A percentile compares a stretch with the other conserved stretches of the same genome.
Evolutionary conservation across 106 monocot species (phyloP).

Genomic region (Acorus gramineus): DNA sequence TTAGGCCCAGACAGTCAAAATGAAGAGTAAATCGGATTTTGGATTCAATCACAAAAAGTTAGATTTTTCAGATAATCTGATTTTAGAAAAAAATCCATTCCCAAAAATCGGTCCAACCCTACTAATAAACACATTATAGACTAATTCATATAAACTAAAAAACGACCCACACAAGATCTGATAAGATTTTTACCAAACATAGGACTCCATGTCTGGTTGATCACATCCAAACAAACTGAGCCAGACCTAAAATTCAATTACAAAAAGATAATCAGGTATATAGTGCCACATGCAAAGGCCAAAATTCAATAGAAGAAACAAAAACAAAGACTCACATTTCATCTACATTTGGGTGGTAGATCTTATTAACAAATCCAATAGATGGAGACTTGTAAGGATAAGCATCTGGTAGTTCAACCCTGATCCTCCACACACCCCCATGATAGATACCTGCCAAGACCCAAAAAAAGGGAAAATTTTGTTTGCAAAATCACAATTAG

Average conservation of each 20-base stretch:
- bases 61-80: too few species aligned
- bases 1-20: too few species aligned
- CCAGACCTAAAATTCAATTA: conserved; percentile 45
- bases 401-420: conserved; percentile 65
- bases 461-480: too few species aligned
- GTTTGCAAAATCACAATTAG: too few species aligned
- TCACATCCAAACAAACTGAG: conserved; percentile 86
- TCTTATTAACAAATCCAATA: conserved; percentile 63
- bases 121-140: too few species aligned
- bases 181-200: conserved; percentile 54
- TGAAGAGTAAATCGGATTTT: too few species aligned
- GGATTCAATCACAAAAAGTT: too few species aligned
- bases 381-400: conserved; percentile 89
- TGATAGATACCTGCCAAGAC: conserved; percentile 49
- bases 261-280: conserved; percentile 3
- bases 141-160: too few species aligned
- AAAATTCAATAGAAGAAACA: background rate
- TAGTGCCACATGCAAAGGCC: background rate
- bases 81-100: too few species aligned
- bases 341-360: conserved; percentile 82
- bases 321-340: conserved; percentile 39
- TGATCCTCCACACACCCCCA: conserved; percentile 70
- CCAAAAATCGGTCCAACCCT: too few species aligned
- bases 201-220: conserved; percentile 86
- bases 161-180: too few species aligned